These are phyloP conservation scores for Aspergillus ruber DNA, from an alignment of 2,329 filamentous ascomycete genomes.

Conservation along the genomic window DNA sequence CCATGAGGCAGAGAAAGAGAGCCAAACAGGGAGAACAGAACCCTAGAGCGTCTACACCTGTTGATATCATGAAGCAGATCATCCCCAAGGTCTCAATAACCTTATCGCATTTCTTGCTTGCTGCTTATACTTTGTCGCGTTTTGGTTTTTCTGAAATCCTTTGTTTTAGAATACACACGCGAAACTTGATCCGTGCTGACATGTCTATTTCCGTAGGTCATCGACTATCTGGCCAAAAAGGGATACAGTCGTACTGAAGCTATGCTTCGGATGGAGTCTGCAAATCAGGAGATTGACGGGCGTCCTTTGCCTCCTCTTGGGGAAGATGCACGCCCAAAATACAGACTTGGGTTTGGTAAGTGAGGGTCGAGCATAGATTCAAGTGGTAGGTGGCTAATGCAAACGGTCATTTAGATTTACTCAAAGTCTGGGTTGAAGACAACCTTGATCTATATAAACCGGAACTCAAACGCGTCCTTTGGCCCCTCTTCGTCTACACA, in stretches of 20 bases:
- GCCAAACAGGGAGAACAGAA: not conserved
- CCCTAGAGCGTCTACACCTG: not conserved
- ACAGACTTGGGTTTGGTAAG: constrained; percentile 62
- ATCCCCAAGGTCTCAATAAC: not conserved
- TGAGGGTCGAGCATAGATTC: constrained; percentile 2
- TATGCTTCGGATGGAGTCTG: constrained; percentile 83
- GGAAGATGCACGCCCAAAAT: constrained; percentile 73
- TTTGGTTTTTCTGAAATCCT: constrained; percentile 38
- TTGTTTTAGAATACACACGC: not conserved
- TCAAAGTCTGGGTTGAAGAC: constrained; percentile 81
- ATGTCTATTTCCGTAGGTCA: constrained; percentile 53
- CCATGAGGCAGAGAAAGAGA: not conserved
- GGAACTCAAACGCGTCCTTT: constrained; percentile 79
- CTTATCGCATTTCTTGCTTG: constrained; percentile 1
- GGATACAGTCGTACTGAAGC: constrained; percentile 91
- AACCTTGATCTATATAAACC: constrained; percentile 95
- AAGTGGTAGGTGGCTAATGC: not conserved
- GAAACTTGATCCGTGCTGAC: not conserved
- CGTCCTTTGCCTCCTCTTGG: constrained; percentile 61
- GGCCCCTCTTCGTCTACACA: constrained; percentile 92
- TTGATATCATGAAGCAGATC: not conserved
- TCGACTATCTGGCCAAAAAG: constrained; percentile 92
- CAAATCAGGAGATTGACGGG: constrained; percentile 73
- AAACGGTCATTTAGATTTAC: constrained; percentile 44
- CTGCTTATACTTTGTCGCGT: constrained; percentile 35